A percentile compares a stretch with the other conserved stretches of the same genome.
Evolutionary conservation across 1,284 basidiomycete genomes (phyloP).

Genomic region (Bondarzewia mesenterica): DNA sequence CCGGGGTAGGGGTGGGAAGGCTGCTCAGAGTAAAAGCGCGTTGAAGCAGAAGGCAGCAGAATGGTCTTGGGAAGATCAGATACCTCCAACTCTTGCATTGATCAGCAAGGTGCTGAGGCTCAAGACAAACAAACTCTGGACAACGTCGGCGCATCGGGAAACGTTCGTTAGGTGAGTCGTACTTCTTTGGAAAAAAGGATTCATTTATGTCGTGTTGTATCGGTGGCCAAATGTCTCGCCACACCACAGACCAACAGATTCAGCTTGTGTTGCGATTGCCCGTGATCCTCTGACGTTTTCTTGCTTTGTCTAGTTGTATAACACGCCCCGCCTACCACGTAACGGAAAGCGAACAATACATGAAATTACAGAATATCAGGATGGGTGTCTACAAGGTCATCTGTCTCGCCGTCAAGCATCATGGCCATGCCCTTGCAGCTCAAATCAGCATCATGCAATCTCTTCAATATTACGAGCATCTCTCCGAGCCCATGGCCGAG

Average conservation of each 20-base stretch:
- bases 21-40: slow-evolving; percentile 29
- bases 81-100: slow-evolving; percentile 58
- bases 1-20: slow-evolving; percentile 54
- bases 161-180: slow-evolving; percentile 68
- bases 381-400: slow-evolving; percentile 82
- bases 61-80: slow-evolving; percentile 79
- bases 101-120: slow-evolving; percentile 71
- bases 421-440: slow-evolving; percentile 76
- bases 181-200: not conserved
- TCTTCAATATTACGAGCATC: slow-evolving; percentile 91
- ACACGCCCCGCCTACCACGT: slow-evolving; percentile 83
- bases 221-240: not conserved
- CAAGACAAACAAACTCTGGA: slow-evolving; percentile 80
- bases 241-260: too few relatives aligned
- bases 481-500: slow-evolving; percentile 92
- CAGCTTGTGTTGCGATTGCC: not conserved
- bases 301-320: slow-evolving; percentile 52
- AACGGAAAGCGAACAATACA: slow-evolving; percentile 80
- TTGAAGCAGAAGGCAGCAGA: slow-evolving; percentile 38
- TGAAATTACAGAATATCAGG: slow-evolving; percentile 74
- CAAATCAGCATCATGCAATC: slow-evolving; percentile 90
- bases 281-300: slow-evolving; percentile 1
- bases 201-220: too few relatives aligned
- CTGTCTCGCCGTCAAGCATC: slow-evolving; percentile 87
- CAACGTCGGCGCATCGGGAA: slow-evolving; percentile 77